Conservation (phyloP, 768 basidiomycete species). For the Mycena sanguinolenta region DNA sequence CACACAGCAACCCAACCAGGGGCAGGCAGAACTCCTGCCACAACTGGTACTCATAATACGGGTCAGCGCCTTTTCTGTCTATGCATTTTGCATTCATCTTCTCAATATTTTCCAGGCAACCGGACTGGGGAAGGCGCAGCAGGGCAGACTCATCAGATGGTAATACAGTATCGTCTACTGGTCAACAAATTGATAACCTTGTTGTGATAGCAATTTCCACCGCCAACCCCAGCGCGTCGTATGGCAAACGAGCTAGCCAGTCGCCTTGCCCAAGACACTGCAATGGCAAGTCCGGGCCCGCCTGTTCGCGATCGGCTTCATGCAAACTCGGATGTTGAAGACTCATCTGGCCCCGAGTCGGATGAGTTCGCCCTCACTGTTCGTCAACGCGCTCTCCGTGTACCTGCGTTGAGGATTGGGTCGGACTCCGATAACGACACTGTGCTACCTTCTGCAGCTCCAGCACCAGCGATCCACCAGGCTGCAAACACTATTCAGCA, state of each 20-base stretch:
- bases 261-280: constrained; percentile 3
- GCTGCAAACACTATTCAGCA: constrained; percentile 1
- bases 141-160: constrained; percentile 1
- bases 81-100: constrained; percentile 1
- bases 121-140: constrained; percentile 3
- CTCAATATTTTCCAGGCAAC: constrained; percentile 1
- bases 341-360: background rate
- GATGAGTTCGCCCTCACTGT: constrained; percentile 1
- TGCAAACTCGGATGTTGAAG: constrained; percentile 2
- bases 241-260: constrained; percentile 1
- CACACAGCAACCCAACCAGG: constrained; percentile 5
- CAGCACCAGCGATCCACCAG: background rate
- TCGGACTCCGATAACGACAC: background rate
- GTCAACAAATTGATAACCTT: constrained; percentile 14
- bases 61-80: constrained; percentile 4
- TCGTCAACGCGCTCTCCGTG: background rate
- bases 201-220: constrained; percentile 13
- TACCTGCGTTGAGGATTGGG: background rate
- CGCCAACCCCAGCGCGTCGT: background rate
- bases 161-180: constrained; percentile 14
- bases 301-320: constrained; percentile 1
- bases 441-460: background rate
- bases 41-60: constrained; percentile 1
- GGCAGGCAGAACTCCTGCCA: constrained; percentile 2
- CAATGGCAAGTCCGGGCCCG: constrained; percentile 1